Conservation (phyloP, 2,329 filamentous ascomycete genomes). For the Pseudopithomyces chartarum region DNA sequence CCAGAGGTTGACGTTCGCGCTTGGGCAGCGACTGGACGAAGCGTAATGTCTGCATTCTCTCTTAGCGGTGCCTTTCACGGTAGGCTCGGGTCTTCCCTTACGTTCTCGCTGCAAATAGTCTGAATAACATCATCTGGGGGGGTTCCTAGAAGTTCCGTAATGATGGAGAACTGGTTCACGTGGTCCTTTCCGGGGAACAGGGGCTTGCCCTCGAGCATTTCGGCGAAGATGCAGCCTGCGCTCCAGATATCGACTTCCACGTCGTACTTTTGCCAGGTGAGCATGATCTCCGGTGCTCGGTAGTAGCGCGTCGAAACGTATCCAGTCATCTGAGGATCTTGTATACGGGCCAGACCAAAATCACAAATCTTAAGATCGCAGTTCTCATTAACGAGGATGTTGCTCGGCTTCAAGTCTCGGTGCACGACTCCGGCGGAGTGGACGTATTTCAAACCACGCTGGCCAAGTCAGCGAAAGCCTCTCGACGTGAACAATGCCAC, state of each 20-base stretch:
- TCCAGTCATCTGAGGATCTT: conserved; percentile 99
- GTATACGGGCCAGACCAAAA: conserved; percentile 94
- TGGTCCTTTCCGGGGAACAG: conserved; percentile 99
- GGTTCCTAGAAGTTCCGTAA: conserved; percentile 94
- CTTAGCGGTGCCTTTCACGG: conserved; percentile 22
- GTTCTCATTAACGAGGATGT: conserved; percentile 99
- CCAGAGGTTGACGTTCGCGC: conserved; percentile 84
- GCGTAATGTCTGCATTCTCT: conserved; percentile 72
- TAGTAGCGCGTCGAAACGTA: conserved; percentile 99
- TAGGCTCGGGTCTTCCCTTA: conserved; percentile 51
- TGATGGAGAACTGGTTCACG: conserved; percentile 99
- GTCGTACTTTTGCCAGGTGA: conserved; percentile 99
- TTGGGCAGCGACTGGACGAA: conserved; percentile 98
- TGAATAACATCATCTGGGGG: conserved; percentile 98
- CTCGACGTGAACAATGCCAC: conserved; percentile 64
- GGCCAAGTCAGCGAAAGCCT: conserved; percentile 26
- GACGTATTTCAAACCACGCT: conserved; percentile 98
- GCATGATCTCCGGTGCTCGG: conserved; percentile 98
- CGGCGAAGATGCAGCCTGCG: conserved; percentile 97
- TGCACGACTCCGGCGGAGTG: conserved; percentile 98
- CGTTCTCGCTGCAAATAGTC: conserved; percentile 97
- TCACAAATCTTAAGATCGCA: conserved; percentile 99
- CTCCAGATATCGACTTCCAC: conserved; percentile 99
- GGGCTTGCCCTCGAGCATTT: conserved; percentile 98
- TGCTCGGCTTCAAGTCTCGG: conserved; percentile 96